phyloP scores from a whole-genome alignment of 2,329 filamentous ascomycete species.

The Diaporthe destruens region DNA sequence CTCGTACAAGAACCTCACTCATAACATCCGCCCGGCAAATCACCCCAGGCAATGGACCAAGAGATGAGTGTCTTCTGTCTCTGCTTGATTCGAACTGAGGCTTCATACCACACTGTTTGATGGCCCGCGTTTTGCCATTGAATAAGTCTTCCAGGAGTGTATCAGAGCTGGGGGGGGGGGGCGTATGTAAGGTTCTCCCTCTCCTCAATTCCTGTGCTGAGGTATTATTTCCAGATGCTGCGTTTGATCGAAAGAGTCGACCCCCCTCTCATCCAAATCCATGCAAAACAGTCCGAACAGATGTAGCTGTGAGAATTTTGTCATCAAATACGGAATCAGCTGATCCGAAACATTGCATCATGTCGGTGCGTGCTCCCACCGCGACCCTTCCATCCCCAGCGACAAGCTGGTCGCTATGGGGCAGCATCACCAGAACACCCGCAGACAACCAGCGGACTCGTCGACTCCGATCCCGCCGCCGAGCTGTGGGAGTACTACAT shows the following conservation, averaged over 20 bases:
- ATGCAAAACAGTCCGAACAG: neutral
- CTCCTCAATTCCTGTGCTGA: too few relatives aligned
- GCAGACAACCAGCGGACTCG: conserved; percentile 6
- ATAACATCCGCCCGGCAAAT: too few relatives aligned
- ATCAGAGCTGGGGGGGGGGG: neutral
- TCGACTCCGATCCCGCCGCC: neutral
- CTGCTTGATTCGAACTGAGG: neutral
- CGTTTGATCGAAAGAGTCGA: too few relatives aligned
- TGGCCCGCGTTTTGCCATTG: neutral
- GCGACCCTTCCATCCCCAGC: neutral
- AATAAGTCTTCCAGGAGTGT: neutral
- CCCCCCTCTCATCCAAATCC: neutral
- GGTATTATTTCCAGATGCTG: too few relatives aligned
- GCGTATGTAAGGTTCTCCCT: too few relatives aligned
- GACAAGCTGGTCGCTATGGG: conserved; percentile 6
- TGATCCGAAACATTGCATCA: neutral
- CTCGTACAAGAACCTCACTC: too few relatives aligned
- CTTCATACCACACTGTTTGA: neutral
- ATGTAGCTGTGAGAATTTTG: neutral
- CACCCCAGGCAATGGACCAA: too few relatives aligned
- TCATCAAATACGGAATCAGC: neutral
- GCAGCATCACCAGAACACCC: neutral
- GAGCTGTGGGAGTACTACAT: conserved; percentile 9
- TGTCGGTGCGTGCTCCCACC: neutral
- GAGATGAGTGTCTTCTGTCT: too few relatives aligned